Evolutionary conservation across 192 early-diverging fungal species (phyloP).

Genomic region (Umbelopsis vinacea): DNA sequence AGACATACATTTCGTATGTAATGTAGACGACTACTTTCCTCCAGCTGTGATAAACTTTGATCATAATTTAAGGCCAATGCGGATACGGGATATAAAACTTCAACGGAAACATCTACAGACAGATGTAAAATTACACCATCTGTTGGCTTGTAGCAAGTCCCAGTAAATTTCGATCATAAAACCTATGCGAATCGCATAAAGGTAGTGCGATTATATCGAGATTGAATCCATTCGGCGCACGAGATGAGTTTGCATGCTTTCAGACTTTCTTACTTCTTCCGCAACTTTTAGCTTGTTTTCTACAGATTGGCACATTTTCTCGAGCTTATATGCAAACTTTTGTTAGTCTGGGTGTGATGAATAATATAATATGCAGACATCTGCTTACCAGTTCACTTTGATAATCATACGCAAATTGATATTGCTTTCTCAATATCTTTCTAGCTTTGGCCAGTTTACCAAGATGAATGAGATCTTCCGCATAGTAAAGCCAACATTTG

Average conservation of each 20-base stretch:
- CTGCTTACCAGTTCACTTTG: constrained; percentile 27
- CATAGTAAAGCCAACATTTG: constrained; percentile 53
- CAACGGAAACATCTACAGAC: no score
- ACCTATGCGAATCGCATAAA: no score
- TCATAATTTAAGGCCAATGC: no score
- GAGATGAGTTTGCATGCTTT: background rate
- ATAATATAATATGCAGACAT: background rate
- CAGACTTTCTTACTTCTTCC: background rate
- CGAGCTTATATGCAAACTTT: background rate
- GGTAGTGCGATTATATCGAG: background rate
- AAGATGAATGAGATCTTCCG: constrained; percentile 45
- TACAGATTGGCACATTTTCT: constrained; percentile 10
- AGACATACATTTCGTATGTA: no score
- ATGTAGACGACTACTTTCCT: no score
- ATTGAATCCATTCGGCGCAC: background rate
- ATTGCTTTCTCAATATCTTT: constrained; percentile 33
- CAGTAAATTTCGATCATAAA: no score
- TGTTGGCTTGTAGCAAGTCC: no score
- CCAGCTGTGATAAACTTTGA: no score
- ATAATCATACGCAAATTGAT: background rate
- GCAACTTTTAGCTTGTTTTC: background rate
- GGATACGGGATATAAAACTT: no score
- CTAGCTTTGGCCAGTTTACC: constrained; percentile 32
- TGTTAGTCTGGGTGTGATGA: background rate
- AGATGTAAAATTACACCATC: no score